Conservation (phyloP, 176 grass and related monocot species). For the Pontederia crassipes region DNA sequence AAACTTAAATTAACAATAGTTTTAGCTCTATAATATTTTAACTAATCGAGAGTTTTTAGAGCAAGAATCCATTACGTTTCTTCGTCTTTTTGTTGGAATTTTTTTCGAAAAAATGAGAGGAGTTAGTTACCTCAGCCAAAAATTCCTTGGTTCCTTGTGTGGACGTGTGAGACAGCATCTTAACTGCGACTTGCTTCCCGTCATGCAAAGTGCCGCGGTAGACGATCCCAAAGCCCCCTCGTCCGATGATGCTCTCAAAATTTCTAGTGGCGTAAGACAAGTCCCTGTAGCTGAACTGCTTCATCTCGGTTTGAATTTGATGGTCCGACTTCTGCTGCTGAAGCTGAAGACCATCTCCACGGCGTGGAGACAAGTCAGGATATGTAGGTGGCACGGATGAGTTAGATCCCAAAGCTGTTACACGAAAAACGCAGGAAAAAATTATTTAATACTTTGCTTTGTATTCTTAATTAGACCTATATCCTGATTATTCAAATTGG, state of each 20-base stretch:
- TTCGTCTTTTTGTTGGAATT: too few species aligned
- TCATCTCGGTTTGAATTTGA: neutral
- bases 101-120: too few species aligned
- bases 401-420: too few species aligned
- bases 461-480: too few species aligned
- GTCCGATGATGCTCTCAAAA: neutral
- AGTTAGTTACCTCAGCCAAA: slow-evolving; percentile 2
- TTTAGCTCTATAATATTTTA: too few species aligned
- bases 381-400: too few species aligned
- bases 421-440: too few species aligned
- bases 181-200: neutral
- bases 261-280: neutral
- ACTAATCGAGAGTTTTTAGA: too few species aligned
- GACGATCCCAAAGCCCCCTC: slow-evolving; percentile 2
- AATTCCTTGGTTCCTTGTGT: slow-evolving; percentile 3
- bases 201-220: neutral
- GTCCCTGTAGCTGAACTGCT: neutral
- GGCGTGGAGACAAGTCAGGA: neutral
- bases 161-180: slow-evolving; percentile 3
- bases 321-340: neutral
- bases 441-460: too few species aligned
- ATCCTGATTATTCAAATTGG: too few species aligned
- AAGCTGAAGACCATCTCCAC: neutral
- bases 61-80: too few species aligned
- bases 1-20: too few species aligned